A percentile compares a stretch with the other conserved stretches of the same genome.
Evolutionary conservation across 495 filamentous ascomycete genomes (phyloP).

Genomic region (Chaetomium fimeti): DNA sequence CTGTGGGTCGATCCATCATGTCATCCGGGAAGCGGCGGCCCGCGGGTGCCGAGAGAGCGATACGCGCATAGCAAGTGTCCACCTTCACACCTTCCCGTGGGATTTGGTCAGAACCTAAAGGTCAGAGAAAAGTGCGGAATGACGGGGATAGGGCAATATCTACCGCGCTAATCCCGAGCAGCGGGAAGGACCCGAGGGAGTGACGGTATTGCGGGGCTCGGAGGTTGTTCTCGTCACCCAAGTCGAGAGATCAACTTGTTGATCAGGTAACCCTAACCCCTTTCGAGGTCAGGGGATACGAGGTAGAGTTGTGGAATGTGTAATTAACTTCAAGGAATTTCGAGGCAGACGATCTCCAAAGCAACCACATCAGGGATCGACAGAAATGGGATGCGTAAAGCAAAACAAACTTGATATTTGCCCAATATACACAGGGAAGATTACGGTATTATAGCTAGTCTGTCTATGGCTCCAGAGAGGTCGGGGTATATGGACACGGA

Average conservation of each 20-base stretch:
- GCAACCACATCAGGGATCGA: not conserved
- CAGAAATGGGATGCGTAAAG: not conserved
- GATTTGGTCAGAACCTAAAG: not conserved
- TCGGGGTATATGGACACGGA: slow-evolving; percentile 3
- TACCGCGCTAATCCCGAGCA: too few species aligned
- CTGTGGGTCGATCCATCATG: not conserved
- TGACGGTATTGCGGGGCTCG: too few species aligned
- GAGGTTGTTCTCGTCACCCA: too few species aligned
- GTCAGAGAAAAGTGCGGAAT: not conserved
- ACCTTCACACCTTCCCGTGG: not conserved
- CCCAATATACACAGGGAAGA: not conserved
- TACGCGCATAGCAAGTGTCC: not conserved
- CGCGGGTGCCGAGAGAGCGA: not conserved
- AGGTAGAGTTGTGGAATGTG: too few species aligned
- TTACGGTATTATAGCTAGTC: slow-evolving; percentile 1
- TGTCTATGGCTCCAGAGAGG: not conserved
- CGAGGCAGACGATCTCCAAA: too few species aligned
- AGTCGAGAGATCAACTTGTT: too few species aligned
- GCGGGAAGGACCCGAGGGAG: too few species aligned
- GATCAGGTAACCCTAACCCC: too few species aligned
- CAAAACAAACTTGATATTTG: not conserved
- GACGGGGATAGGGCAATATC: too few species aligned
- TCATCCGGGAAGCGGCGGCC: not conserved
- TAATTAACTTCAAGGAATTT: too few species aligned
- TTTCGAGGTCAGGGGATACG: too few species aligned